Base-by-base conservation (phyloP, 441 rosid genomes). In the Theobroma grandiflorum region DNA sequence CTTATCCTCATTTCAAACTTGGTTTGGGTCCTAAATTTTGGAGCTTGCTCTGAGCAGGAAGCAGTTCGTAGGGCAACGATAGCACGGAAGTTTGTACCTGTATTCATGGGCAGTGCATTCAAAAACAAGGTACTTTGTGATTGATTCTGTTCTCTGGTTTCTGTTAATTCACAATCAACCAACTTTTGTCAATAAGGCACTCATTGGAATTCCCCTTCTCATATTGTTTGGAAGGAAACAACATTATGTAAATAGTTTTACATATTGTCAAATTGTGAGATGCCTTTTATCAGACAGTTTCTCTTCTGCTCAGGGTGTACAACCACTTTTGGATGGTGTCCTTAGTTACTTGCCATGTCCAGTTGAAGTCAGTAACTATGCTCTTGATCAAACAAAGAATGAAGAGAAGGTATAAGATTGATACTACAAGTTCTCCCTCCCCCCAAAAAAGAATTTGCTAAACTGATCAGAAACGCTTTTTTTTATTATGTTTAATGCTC, bases 71-170 rank as follows among this genome's bases (percentile, higher is more conserved):
- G 99, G 86, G 98, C 98, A 82, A 97, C 99, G 37, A 61, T 93
- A 65, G 98, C 96, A 20, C 90, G 82, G 64, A 95, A 92, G 84
- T 95, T 97, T 84, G 88, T 97, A 43, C 99, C 98, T 64, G 98
- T 97, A 74, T 97, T 95, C 86, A 97, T 97, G 99, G 99, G 99
- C 6, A 95, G 99, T 84, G 99, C 99, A 35, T 95, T 97, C 89
- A 97, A 95, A 84, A 97, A 97, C 86, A 97, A 95, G 99, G 99
- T 95, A 87, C 55, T 74, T 45, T 80, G 43, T 79, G 45, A 8
- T 50, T 75, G 40, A 43, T 79, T 59, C 69, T 49, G 43, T 33
- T 53, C 12, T 8, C 52, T 72, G 10, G 26, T 37, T 49, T 71
- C 16, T 53, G 33, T 20, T 62, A 63, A 4, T 59, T 55, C 47